Evolutionary conservation across 1,284 basidiomycete species (phyloP).

Genomic region (Cutaneotrichosporon dermatis): DNA sequence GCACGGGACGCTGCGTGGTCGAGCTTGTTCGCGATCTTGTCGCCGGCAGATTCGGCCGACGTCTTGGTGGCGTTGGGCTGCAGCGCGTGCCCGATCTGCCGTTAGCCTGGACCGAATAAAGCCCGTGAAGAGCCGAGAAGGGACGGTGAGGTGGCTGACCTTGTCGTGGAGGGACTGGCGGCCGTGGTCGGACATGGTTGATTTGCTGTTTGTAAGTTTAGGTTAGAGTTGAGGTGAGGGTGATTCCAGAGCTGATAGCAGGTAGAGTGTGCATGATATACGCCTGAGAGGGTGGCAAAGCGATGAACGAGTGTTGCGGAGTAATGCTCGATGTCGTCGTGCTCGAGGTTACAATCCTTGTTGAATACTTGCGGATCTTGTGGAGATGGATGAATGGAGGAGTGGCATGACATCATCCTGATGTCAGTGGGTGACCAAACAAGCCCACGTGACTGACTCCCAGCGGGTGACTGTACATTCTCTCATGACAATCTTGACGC

Average conservation of each 20-base stretch:
- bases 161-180: conserved; percentile 44
- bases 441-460: neutral
- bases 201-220: neutral
- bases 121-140: too few species aligned
- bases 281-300: too few species aligned
- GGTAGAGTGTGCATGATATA: too few species aligned
- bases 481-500: too few species aligned
- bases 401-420: neutral
- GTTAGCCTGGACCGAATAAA: neutral
- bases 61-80: conserved; percentile 47
- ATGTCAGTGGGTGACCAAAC: neutral
- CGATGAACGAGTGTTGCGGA: neutral
- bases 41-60: conserved; percentile 39
- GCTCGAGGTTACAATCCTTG: neutral
- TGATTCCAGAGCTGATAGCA: too few species aligned
- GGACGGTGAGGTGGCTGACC: conserved; percentile 1
- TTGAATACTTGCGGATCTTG: too few species aligned
- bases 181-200: conserved; percentile 25
- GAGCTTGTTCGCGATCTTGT: conserved; percentile 35
- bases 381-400: too few species aligned
- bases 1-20: conserved; percentile 40
- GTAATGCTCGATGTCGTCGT: neutral
- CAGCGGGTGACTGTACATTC: neutral
- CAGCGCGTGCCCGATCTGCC: conserved; percentile 26
- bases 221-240: conserved; percentile 1